These are phyloP conservation scores for Closterium sp. DNA, from an alignment of 139 green algal species.

Conservation along the genomic window DNA sequence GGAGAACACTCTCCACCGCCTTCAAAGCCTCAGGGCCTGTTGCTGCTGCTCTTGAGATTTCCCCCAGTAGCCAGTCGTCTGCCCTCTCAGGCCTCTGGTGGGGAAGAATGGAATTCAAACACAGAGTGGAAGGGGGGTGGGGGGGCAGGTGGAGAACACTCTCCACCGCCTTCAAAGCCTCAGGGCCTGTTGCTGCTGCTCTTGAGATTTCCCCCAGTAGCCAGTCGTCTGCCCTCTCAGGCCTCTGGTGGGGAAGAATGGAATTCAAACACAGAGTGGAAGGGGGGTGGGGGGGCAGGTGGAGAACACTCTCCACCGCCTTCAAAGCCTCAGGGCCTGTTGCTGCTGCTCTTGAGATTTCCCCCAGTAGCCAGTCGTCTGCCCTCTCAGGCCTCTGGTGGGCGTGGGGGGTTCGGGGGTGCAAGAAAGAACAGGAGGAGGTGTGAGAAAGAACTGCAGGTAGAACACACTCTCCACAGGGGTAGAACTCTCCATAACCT, in stretches of 20 bases:
- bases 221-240: slow-evolving; percentile 73
- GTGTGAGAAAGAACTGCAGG: too few species aligned
- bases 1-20: too few species aligned
- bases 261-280: background rate
- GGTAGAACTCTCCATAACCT: slow-evolving; percentile 73
- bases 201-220: slow-evolving; percentile 76
- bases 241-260: slow-evolving; percentile 39
- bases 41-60: slow-evolving; percentile 66
- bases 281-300: slow-evolving; percentile 62
- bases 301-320: slow-evolving; percentile 78
- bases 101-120: background rate
- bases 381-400: slow-evolving; percentile 61
- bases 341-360: slow-evolving; percentile 65
- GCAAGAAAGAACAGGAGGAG: background rate
- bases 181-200: background rate
- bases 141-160: background rate
- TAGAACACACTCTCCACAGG: too few species aligned
- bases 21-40: background rate
- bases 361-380: slow-evolving; percentile 76
- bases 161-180: background rate
- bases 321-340: slow-evolving; percentile 62
- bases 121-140: background rate
- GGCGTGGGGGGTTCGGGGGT: background rate
- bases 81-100: slow-evolving; percentile 61
- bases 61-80: slow-evolving; percentile 76